Base-by-base conservation (phyloP, 1,284 basidiomycete genomes). In the Ceraceosorus guamensis region DNA sequence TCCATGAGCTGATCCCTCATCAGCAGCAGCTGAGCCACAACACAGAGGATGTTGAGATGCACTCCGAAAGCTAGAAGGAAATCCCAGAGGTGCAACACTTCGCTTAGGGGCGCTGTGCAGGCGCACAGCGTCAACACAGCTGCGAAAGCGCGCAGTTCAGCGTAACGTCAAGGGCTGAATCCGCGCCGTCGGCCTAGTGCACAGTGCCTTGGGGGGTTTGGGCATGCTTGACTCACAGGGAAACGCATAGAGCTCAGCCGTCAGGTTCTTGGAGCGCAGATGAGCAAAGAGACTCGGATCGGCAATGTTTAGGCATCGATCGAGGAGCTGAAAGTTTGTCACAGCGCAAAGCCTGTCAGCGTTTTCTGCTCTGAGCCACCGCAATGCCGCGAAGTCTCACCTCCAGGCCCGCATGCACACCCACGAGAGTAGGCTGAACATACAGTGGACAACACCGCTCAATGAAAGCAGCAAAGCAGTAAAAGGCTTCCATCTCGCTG, bases 181-280 rank as follows among this genome's bases (percentile, higher is more conserved):
- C 2, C 48, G 18, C 30, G 16, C 33, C 4, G 14, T 10, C 13
- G 59, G 34, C 7, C 24, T 24, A 16, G 30, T 49, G 24, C 24
- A 24, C 24, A 24, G 24, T 24, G 24, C 24, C 24, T 24, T 24
- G 24, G 24, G 24, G 24, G 3, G 24, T 24, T 24, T 24, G 24
- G 24, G 24, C 24, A 24, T 24, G 24, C 24, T 24, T 24, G 39
- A 81, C 87, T 57, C 68, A 91, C 91, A 95, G 48, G 93, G 89
- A 71, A 98, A 97, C 0, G 92, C 93, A 76, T 97, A 97, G 37
- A 98, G 84, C 75, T 97, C 91, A 5, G 93, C 93, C n/a, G 86
- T 87, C n/a, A 98, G 83, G 63, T 92, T 92, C 75, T 92, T 93
- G 41, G 85, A 86, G 35, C 87, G 83, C 43, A 98, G 80, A 77